phyloP scores from a whole-genome alignment of 129 eudicot genomes.

The Gnaphalium uliginosum region DNA sequence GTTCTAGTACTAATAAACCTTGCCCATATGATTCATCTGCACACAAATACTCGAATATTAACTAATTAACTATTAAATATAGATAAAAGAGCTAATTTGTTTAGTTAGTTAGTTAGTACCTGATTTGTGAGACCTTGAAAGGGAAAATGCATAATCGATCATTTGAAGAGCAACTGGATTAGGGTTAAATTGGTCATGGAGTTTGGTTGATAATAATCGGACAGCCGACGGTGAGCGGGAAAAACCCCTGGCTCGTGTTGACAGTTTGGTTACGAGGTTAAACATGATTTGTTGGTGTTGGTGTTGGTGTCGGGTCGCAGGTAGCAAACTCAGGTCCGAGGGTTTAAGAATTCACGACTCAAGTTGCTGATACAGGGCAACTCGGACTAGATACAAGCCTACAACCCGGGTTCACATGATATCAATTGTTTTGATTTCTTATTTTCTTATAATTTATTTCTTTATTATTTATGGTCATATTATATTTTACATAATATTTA shows the following conservation, averaged over 20 bases:
- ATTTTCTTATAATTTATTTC: no score
- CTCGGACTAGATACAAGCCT: background rate
- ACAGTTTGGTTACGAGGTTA: constrained; percentile 11
- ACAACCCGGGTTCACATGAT: background rate
- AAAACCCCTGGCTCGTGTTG: constrained; percentile 31
- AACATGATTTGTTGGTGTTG: background rate
- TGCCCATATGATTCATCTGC: constrained; percentile 62
- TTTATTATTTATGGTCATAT: no score
- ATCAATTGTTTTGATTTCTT: no score
- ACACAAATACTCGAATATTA: constrained; percentile 34
- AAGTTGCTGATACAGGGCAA: background rate
- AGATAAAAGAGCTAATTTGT: background rate
- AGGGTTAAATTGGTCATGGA: constrained; percentile 31
- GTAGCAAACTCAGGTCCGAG: background rate
- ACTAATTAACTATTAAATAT: background rate
- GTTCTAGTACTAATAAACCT: constrained; percentile 76
- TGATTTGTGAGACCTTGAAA: constrained; percentile 73
- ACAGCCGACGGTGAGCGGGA: constrained; percentile 11
- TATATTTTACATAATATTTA: no score
- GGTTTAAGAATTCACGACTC: background rate
- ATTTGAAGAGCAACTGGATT: constrained; percentile 72
- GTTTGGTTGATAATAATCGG: constrained; percentile 22
- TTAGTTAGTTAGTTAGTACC: constrained; percentile 35
- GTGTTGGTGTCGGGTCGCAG: background rate
- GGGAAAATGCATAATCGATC: constrained; percentile 74